These are phyloP conservation scores for Cladosporium phlei DNA, from an alignment of 2,329 filamentous ascomycete species.

Conservation along the genomic window DNA sequence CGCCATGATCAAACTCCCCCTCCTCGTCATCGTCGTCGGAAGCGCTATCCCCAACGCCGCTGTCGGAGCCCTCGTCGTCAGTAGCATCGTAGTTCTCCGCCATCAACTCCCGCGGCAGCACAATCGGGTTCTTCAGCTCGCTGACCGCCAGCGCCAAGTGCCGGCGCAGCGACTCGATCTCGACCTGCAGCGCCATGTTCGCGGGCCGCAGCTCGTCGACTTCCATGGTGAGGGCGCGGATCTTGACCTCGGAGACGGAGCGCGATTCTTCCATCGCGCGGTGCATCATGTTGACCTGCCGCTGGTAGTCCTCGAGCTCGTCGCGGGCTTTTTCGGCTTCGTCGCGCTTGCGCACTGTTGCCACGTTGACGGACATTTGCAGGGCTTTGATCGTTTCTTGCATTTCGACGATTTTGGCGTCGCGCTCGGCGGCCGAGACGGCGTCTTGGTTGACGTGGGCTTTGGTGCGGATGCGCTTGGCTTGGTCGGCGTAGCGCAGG, in stretches of 20 bases:
- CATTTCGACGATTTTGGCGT: conserved; percentile 92
- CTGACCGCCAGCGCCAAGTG: conserved; percentile 83
- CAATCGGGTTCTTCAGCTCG: conserved; percentile 88
- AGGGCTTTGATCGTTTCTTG: conserved; percentile 85
- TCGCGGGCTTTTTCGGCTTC: conserved; percentile 68
- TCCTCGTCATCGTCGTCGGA: conserved; percentile 48
- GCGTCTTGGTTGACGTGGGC: conserved; percentile 95
- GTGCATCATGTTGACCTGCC: conserved; percentile 83
- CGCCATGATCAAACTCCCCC: conserved; percentile 39
- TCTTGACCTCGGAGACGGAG: conserved; percentile 89
- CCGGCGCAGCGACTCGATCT: conserved; percentile 83
- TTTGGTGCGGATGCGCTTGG: conserved; percentile 91
- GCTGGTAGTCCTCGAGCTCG: conserved; percentile 89
- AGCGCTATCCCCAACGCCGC: conserved; percentile 46
- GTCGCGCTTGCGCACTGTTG: conserved; percentile 64
- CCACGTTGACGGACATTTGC: conserved; percentile 65
- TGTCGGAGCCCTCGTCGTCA: conserved; percentile 55
- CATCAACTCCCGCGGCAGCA: conserved; percentile 44
- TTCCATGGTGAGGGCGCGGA: conserved; percentile 65
- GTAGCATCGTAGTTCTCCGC: conserved; percentile 26
- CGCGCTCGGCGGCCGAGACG: conserved; percentile 84
- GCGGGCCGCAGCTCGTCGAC: conserved; percentile 45
- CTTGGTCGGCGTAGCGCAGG: conserved; percentile 93
- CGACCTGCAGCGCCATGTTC: conserved; percentile 54
- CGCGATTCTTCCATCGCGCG: conserved; percentile 92